Base-by-base conservation (phyloP, 768 basidiomycete genomes). In the Suillus subalutaceus region DNA sequence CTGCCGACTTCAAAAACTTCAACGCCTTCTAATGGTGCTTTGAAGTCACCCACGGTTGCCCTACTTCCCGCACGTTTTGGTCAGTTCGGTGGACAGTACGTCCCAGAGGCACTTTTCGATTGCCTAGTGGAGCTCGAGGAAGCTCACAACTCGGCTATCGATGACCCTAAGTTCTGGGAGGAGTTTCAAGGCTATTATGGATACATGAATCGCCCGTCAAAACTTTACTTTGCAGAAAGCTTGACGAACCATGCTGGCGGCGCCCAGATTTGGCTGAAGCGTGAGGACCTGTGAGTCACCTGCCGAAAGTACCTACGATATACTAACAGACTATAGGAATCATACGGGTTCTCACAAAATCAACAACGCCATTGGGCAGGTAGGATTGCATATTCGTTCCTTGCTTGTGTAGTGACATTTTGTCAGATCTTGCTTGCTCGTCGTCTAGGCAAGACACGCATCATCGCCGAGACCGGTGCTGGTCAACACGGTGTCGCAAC, bases 261-360 rank as follows among this genome's bases (percentile, higher is more conserved):
- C 30, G 97, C 97, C 13, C 93, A 88, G 65, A 97, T 99, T 71
- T 99, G 97, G 97, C 80, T 99, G 72, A 99, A 99, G 83, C 88
- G 96, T 56, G 97, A 96, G 79, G 95, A 97, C 72, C 74, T 97
- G 91, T 91, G 68, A 68, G 90, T 76, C 30, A 59, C 66, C 48
- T 63, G 26, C 60, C 26, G 23, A 55, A 16, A 58, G 35, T 26
- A 23, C 37, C 16, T 52, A 6, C 35, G 10, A 30, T 55, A 63
- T 7, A 32, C 56, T 78, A 50, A 23, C 8, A 23, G n/a, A 52
- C 16, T 61, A 41, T 65, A 94, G 92, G 66, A 99, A 99, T 76
- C 97, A 99, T 75, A 99, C 97, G 0, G 97, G 97, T 18, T 98
- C 96, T 12, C 97, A 99, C 79, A 99, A 99, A 79, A 99, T 99